Evolutionary conservation across 257 asterid species (phyloP).

Genomic region (Jacaranda copaia): DNA sequence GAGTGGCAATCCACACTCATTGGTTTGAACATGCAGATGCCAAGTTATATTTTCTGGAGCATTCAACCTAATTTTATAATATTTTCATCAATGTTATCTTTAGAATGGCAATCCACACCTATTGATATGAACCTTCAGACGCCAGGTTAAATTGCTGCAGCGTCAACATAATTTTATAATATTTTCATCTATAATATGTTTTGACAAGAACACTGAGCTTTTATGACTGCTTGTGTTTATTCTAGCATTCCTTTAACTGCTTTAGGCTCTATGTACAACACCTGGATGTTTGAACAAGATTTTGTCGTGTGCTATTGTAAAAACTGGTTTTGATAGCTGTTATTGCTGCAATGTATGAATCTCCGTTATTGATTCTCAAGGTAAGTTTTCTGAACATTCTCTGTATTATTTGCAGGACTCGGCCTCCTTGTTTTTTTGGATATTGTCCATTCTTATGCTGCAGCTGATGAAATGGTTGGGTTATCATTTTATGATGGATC

Average conservation of each 20-base stretch:
- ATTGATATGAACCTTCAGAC: no score
- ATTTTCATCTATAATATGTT: constrained; percentile 5
- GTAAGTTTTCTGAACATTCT: constrained; percentile 15
- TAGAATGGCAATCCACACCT: neutral
- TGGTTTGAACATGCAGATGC: no score
- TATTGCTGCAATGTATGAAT: constrained; percentile 28
- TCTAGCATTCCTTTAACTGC: constrained; percentile 3
- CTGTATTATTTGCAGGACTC: constrained; percentile 62
- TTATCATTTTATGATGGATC: constrained; percentile 94
- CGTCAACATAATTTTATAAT: neutral
- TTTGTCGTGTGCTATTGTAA: constrained; percentile 17
- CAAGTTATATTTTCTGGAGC: neutral
- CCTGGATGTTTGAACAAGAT: neutral
- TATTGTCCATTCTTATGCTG: constrained; percentile 95
- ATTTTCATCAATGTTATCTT: constrained; percentile 4
- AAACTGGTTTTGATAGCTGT: constrained; percentile 10
- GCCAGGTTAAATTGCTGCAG: neutral
- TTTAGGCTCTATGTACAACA: neutral
- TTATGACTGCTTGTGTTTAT: neutral
- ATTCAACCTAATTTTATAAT: neutral
- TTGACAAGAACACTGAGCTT: constrained; percentile 5
- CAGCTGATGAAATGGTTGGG: constrained; percentile 98
- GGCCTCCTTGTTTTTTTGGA: constrained; percentile 90
- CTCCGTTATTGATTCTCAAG: constrained; percentile 24
- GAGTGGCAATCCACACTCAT: no score